phyloP scores from a whole-genome alignment of 2,329 filamentous ascomycete species.

The Karstenula rhodostoma region DNA sequence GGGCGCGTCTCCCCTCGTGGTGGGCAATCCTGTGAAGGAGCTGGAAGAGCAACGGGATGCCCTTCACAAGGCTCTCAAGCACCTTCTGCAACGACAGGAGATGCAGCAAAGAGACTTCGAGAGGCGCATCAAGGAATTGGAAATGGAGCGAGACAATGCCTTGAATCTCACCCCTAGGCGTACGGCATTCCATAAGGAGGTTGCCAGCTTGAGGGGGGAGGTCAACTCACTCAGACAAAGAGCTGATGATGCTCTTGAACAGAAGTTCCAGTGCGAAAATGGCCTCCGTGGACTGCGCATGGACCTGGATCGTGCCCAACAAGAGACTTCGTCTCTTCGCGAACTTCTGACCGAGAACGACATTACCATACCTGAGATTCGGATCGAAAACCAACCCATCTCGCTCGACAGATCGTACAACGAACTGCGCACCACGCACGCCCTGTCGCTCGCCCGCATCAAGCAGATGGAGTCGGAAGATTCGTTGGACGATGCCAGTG shows the following conservation, averaged over 20 bases:
- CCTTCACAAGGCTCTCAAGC: slow-evolving; percentile 85
- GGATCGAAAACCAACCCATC: slow-evolving; percentile 64
- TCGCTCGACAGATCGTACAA: slow-evolving; percentile 77
- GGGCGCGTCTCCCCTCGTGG: slow-evolving; percentile 18
- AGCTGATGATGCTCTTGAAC: slow-evolving; percentile 91
- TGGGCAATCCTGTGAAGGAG: slow-evolving; percentile 72
- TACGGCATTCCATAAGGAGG: slow-evolving; percentile 83
- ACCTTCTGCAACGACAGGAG: slow-evolving; percentile 83
- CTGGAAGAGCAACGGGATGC: slow-evolving; percentile 94
- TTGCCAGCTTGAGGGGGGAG: slow-evolving; percentile 80
- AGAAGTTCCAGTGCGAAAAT: slow-evolving; percentile 96
- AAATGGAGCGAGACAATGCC: slow-evolving; percentile 79
- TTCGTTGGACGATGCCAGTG: slow-evolving; percentile 44
- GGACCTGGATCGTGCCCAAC: slow-evolving; percentile 93
- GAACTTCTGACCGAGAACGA: slow-evolving; percentile 83
- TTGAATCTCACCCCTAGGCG: slow-evolving; percentile 73
- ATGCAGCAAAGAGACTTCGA: slow-evolving; percentile 83
- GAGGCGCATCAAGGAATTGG: slow-evolving; percentile 79
- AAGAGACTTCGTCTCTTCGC: slow-evolving; percentile 87
- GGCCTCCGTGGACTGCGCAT: slow-evolving; percentile 88
- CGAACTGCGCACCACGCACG: slow-evolving; percentile 76
- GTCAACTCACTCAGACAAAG: slow-evolving; percentile 83
- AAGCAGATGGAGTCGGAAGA: slow-evolving; percentile 67
- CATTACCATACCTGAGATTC: slow-evolving; percentile 72
- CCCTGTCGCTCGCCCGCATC: slow-evolving; percentile 71